Conservation (phyloP, 371 early-diverging fungal genomes). For the Sporodiniella umbellata region DNA sequence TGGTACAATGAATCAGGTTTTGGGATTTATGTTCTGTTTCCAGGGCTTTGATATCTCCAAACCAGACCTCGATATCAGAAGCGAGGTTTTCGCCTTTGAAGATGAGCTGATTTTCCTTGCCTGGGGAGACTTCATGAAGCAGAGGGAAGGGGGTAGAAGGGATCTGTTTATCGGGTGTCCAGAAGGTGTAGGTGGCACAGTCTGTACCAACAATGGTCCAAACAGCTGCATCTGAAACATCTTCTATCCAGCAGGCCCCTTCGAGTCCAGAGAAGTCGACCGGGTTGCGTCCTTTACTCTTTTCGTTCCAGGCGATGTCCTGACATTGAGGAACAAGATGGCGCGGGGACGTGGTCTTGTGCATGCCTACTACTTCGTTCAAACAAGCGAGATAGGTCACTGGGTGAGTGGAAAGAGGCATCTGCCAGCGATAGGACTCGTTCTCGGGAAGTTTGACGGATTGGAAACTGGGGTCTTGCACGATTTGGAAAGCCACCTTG, state of each 20-base stretch:
- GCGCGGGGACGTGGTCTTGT: slow-evolving; percentile 59
- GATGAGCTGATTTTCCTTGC: slow-evolving; percentile 15
- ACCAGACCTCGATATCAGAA: slow-evolving; percentile 66
- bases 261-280: slow-evolving; percentile 22
- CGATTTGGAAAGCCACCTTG: slow-evolving; percentile 86
- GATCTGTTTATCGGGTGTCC: slow-evolving; percentile 41
- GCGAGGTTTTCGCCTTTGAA: slow-evolving; percentile 65
- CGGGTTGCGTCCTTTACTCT: background rate
- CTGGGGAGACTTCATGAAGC: slow-evolving; percentile 13
- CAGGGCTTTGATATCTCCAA: slow-evolving; percentile 59
- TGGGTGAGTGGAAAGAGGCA: slow-evolving; percentile 38
- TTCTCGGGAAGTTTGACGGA: slow-evolving; percentile 24
- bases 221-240: slow-evolving; percentile 82
- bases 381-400: slow-evolving; percentile 71
- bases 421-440: slow-evolving; percentile 12
- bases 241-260: slow-evolving; percentile 72
- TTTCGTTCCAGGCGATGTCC: background rate
- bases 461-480: slow-evolving; percentile 35
- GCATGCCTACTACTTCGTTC: slow-evolving; percentile 73
- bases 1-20: slow-evolving; percentile 41
- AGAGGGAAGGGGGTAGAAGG: slow-evolving; percentile 32
- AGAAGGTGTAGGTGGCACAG: slow-evolving; percentile 74
- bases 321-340: slow-evolving; percentile 14
- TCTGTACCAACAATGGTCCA: slow-evolving; percentile 90
- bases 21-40: slow-evolving; percentile 51